These are phyloP conservation scores for Gossypium anomalum DNA, from an alignment of 345 rosid genomes.

Conservation along the genomic window DNA sequence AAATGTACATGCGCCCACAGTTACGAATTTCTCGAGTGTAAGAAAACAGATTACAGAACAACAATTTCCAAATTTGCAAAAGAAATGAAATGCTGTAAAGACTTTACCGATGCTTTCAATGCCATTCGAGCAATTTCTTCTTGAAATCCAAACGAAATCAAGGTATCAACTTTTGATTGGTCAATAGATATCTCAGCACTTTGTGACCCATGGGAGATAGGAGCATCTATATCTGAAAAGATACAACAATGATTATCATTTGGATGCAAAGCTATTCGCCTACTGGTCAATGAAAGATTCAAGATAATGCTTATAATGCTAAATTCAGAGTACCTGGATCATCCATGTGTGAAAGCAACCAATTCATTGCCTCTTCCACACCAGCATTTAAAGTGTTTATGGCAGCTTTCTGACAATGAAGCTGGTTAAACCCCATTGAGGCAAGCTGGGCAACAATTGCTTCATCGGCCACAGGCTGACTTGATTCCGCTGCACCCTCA, in stretches of 20 bases:
- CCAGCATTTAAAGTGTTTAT: constrained; percentile 79
- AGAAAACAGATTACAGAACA: not conserved
- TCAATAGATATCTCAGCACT: constrained; percentile 41
- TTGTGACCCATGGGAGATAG: constrained; percentile 44
- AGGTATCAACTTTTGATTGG: constrained; percentile 67
- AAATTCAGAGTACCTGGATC: constrained; percentile 64
- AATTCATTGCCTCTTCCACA: constrained; percentile 95
- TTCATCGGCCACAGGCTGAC: constrained; percentile 58
- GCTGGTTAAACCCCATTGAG: constrained; percentile 84
- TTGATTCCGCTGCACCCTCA: constrained; percentile 48
- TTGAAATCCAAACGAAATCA: constrained; percentile 84
- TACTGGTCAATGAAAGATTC: not conserved
- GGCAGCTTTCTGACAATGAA: constrained; percentile 94
- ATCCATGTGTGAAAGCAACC: constrained; percentile 92
- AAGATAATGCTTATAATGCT: not conserved
- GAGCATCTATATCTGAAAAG: constrained; percentile 68
- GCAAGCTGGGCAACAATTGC: constrained; percentile 86
- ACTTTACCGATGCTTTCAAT: constrained; percentile 70
- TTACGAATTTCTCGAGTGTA: not conserved
- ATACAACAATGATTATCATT: not conserved
- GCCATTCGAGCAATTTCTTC: constrained; percentile 85
- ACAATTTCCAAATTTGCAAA: not conserved
- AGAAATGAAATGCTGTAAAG: constrained; percentile 5
- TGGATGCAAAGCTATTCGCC: not conserved
- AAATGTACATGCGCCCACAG: constrained; percentile 5